A percentile compares a stretch with the other conserved stretches of the same genome.
Conservation (phyloP, 768 basidiomycete species). For the Podaxis carcinomalis region DNA sequence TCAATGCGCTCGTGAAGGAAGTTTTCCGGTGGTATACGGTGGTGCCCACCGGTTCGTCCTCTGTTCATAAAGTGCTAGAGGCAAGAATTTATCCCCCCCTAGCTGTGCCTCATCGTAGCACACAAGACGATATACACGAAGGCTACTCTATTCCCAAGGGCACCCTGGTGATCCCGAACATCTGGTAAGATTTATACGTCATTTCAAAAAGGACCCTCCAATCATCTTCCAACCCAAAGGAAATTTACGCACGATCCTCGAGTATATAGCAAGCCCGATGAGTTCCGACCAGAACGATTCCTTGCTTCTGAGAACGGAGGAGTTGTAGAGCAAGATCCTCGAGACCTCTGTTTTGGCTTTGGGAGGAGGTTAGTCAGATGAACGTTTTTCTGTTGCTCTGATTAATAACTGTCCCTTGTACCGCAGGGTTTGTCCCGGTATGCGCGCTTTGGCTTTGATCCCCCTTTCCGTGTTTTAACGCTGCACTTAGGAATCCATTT, state of each 20-base stretch:
- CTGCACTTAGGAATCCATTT: constrained; percentile 40
- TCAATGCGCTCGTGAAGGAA: constrained; percentile 59
- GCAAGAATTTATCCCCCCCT: constrained; percentile 11
- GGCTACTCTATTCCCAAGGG: constrained; percentile 62
- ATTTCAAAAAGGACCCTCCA: not conserved
- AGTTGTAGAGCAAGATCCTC: constrained; percentile 51
- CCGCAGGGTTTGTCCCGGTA: constrained; percentile 46
- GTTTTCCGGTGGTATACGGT: constrained; percentile 49
- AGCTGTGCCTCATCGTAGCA: constrained; percentile 53
- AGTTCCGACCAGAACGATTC: constrained; percentile 61
- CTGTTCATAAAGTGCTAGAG: not conserved
- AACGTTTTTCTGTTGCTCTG: not conserved
- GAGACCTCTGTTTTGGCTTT: constrained; percentile 63
- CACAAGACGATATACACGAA: constrained; percentile 58
- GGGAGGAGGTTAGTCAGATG: constrained; percentile 49
- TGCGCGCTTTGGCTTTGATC: constrained; percentile 1
- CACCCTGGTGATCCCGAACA: constrained; percentile 46
- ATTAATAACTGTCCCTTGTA: constrained; percentile 1
- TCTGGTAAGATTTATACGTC: constrained; percentile 31
- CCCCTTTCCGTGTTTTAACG: not conserved
- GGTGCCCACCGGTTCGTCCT: constrained; percentile 34
- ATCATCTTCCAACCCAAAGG: constrained; percentile 22
- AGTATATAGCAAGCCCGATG: constrained; percentile 47
- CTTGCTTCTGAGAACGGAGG: constrained; percentile 35
- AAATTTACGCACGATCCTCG: constrained; percentile 51